Percentiles rank a stretch among this genome's conserved stretches.
phyloP scores from a whole-genome alignment of 2,329 filamentous ascomycete genomes.

The Fusarium sp. region DNA sequence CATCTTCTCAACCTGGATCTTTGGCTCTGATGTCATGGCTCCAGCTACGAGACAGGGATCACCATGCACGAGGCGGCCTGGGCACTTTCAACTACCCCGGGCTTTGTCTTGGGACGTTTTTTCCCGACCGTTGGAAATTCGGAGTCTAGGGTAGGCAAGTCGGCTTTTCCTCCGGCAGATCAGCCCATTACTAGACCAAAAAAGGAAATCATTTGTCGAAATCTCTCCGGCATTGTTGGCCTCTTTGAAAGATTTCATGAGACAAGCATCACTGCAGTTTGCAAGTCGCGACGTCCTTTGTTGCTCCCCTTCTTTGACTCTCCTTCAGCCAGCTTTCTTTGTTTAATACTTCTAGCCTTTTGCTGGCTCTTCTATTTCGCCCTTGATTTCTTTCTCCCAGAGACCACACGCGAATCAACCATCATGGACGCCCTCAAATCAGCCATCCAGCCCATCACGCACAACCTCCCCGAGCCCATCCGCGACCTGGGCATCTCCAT shows the following conservation, averaged over 20 bases:
- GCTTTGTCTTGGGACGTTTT: neutral
- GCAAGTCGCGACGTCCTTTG: constrained; percentile 24
- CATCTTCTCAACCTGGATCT: constrained; percentile 13
- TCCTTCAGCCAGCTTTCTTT: constrained; percentile 29
- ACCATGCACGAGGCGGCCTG: neutral
- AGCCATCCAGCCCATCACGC: constrained; percentile 75
- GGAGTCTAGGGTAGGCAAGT: constrained; percentile 14
- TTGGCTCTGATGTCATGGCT: constrained; percentile 32
- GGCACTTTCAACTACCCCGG: constrained; percentile 3
- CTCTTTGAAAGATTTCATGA: constrained; percentile 28
- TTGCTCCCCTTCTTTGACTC: constrained; percentile 25
- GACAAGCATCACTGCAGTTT: constrained; percentile 12
- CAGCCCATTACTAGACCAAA: constrained; percentile 15
- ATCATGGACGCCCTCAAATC: constrained; percentile 72
- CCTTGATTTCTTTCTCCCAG: neutral
- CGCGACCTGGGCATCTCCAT: constrained; percentile 81
- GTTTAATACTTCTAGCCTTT: neutral
- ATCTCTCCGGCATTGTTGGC: constrained; percentile 38
- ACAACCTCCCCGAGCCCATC: constrained; percentile 79
- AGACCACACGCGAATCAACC: neutral
- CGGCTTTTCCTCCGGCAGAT: neutral
- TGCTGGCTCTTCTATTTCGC: neutral
- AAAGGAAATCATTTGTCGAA: constrained; percentile 11
- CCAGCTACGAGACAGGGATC: constrained; percentile 17
- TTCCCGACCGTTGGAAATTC: neutral